These are phyloP conservation scores for Parsonsia alboflavescens DNA, from an alignment of 257 asterid species.

Conservation along the genomic window DNA sequence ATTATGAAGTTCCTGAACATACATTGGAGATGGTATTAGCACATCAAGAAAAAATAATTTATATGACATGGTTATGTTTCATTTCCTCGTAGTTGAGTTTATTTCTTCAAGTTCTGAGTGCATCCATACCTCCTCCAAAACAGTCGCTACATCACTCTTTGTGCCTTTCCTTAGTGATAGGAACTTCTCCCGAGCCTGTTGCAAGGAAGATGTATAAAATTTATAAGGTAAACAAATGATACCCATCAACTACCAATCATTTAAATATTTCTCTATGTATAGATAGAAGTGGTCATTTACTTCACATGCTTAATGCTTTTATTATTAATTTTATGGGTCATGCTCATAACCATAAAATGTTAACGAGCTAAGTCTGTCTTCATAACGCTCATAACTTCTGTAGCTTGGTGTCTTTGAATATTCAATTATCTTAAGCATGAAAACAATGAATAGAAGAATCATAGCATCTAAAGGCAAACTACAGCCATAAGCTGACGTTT, in stretches of 20 bases:
- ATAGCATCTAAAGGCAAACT: not conserved
- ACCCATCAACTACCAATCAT: slow-evolving; percentile 3
- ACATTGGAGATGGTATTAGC: slow-evolving; percentile 19
- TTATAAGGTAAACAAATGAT: slow-evolving; percentile 9
- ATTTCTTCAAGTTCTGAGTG: not conserved
- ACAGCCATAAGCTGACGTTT: not conserved
- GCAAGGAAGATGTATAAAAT: slow-evolving; percentile 18
- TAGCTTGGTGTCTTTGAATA: not conserved
- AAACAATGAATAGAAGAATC: not conserved
- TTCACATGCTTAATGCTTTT: not conserved
- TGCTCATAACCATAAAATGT: not conserved
- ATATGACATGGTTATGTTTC: slow-evolving; percentile 9
- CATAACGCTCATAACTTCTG: not conserved
- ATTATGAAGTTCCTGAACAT: slow-evolving; percentile 83
- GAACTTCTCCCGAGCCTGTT: slow-evolving; percentile 95
- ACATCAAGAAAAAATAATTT: slow-evolving; percentile 10
- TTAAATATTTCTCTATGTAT: not conserved
- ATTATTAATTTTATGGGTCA: not conserved
- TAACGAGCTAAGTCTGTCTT: not conserved
- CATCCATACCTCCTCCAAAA: slow-evolving; percentile 76
- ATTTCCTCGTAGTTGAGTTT: slow-evolving; percentile 12
- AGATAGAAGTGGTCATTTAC: not conserved
- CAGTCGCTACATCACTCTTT: slow-evolving; percentile 71
- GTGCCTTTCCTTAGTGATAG: slow-evolving; percentile 92
- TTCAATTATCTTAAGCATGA: not conserved